phyloP scores from a whole-genome alignment of 164 flowering plant species.

The Umbilicus rupestris region DNA sequence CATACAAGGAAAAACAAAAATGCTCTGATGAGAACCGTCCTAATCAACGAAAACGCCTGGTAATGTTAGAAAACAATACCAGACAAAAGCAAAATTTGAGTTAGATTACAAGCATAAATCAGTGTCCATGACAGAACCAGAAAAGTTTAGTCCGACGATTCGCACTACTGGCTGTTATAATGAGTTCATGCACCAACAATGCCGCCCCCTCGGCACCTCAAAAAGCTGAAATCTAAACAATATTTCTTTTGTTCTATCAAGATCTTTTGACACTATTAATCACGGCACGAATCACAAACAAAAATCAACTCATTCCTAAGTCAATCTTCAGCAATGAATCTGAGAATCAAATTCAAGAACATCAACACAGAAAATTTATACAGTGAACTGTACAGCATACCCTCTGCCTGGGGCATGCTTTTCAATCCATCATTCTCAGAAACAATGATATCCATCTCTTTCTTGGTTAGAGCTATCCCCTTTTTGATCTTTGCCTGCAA shows the following conservation, averaged over 20 bases:
- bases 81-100: no score
- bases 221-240: neutral
- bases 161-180: neutral
- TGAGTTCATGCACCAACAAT: neutral
- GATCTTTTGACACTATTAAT: neutral
- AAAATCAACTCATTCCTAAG: neutral
- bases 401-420: slow-evolving; percentile 24
- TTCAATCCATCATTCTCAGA: slow-evolving; percentile 31
- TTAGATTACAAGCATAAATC: no score
- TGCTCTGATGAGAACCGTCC: no score
- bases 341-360: neutral
- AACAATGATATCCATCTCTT: slow-evolving; percentile 29
- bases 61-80: no score
- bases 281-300: neutral
- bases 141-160: no score
- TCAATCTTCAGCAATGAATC: neutral
- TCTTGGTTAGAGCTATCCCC: slow-evolving; percentile 26
- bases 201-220: neutral
- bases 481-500: slow-evolving; percentile 40
- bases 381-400: slow-evolving; percentile 13
- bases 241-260: neutral
- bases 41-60: no score
- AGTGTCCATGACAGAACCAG: no score
- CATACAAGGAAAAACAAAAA: no score
- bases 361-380: neutral